Conservation (phyloP, 768 basidiomycete species). For the Mycena haematopus region DNA sequence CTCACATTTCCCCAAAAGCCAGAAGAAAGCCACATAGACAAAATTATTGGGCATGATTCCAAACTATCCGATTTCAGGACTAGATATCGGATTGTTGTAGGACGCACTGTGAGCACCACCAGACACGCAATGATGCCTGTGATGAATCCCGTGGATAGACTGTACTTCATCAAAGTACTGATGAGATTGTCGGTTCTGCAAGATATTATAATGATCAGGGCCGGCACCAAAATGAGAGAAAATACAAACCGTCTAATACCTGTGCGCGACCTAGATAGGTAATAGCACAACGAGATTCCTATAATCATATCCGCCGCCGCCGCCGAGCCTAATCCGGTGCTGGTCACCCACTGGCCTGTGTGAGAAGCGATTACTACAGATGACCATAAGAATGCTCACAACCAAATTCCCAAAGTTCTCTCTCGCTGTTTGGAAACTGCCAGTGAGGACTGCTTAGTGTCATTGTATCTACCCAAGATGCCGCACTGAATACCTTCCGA, state of each 20-base stretch:
- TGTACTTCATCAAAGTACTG: conserved; percentile 49
- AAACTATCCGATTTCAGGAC: conserved; percentile 38
- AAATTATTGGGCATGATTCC: conserved; percentile 54
- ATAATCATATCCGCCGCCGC: conserved; percentile 58
- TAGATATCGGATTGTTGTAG: not conserved
- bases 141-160: conserved; percentile 51
- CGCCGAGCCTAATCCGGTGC: conserved; percentile 52
- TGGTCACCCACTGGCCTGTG: conserved; percentile 53
- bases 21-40: conserved; percentile 57
- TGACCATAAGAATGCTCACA: conserved; percentile 33
- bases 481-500: conserved; percentile 44
- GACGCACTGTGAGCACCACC: conserved; percentile 47
- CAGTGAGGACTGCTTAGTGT: not conserved
- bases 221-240: not conserved
- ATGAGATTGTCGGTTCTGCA: conserved; percentile 52
- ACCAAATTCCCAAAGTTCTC: conserved; percentile 43
- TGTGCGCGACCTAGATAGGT: conserved; percentile 53
- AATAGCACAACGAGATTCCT: conserved; percentile 54
- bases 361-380: conserved; percentile 56
- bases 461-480: not conserved
- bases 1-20: conserved; percentile 59
- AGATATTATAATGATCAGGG: not conserved
- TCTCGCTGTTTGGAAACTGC: conserved; percentile 38
- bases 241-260: conserved; percentile 46
- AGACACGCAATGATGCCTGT: conserved; percentile 51